Percentiles rank a stretch among this genome's conserved stretches.
phyloP scores from a whole-genome alignment of 768 basidiomycete genomes.

The Lactarius hatsudake region DNA sequence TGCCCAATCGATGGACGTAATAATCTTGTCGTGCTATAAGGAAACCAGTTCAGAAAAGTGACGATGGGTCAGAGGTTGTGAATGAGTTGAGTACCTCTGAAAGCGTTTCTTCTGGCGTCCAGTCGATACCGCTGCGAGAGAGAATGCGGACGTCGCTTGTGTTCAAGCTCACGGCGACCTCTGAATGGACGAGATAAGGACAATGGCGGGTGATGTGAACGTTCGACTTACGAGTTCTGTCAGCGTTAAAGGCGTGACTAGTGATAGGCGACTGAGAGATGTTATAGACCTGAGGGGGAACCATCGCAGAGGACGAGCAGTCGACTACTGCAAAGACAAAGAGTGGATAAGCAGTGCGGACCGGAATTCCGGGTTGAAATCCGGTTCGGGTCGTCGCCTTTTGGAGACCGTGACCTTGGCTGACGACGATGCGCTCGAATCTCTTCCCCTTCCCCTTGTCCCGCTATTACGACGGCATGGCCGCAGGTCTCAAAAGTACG shows the following conservation, averaged over 20 bases:
- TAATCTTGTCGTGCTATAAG: constrained; percentile 91
- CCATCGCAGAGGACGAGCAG: constrained; percentile 83
- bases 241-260: constrained; percentile 86
- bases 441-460: constrained; percentile 7
- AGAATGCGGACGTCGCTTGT: constrained; percentile 86
- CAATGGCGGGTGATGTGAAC: constrained; percentile 17
- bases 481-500: constrained; percentile 29
- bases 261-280: constrained; percentile 85
- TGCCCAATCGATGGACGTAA: constrained; percentile 99
- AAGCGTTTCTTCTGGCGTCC: constrained; percentile 71
- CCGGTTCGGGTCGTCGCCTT: neutral
- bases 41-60: neutral
- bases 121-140: constrained; percentile 59
- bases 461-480: constrained; percentile 22
- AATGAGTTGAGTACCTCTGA: constrained; percentile 63
- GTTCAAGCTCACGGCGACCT: constrained; percentile 89
- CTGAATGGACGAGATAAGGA: constrained; percentile 41
- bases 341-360: neutral
- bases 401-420: constrained; percentile 3
- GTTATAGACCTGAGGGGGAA: constrained; percentile 72
- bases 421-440: constrained; percentile 6
- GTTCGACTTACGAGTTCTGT: constrained; percentile 69
- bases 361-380: neutral
- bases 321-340: constrained; percentile 61
- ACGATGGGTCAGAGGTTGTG: neutral